Base-by-base conservation (phyloP, 2,329 filamentous ascomycete genomes). In the Fusarium heterosporum region DNA sequence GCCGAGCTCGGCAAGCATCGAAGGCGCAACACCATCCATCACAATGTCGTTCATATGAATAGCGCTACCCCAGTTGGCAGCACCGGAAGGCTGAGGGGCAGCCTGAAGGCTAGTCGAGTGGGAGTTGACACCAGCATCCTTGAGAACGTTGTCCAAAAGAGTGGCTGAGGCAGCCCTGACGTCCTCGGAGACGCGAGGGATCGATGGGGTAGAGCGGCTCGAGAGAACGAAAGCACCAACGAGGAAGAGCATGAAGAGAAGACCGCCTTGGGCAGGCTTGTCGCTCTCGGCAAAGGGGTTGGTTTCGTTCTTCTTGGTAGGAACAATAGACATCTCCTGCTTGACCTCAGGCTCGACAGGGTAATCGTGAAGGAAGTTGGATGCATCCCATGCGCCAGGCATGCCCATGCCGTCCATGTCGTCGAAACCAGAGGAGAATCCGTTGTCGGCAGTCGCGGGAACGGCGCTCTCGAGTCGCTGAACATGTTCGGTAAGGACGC, bases 181-280 rank as follows among this genome's bases (percentile, higher is more conserved):
- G 72, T 95, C 91, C 56, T 95, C 91, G 34, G 93, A 91, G 75
- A 95, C 90, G 56, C 87, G 87, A 49, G 92, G 91, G 71, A 96
- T 89, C 70, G 88, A 87, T 38, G 89, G 87, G 19, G 89, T 84
- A 42, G 89, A 87, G 70, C 89, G 89, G 80, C 94, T 96, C 30
- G 95, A 97, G 64, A 96, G 91, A 72, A 98, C 93, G 76, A 97
- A 97, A 52, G 96, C 96, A 76, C 96, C 96, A 68, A 97, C 94
- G 54, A 99, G 90, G 75, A 99, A 91, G 71, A 97, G 91, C 93
- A 97, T 97, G 79, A 95, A 90, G 78, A 98, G 85, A 73, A 98
- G 81, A 73, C 93, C 88, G 50, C 93, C 92, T 73, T 94, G 92
- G 70, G 93, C 90, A 60, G 87, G 82, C 81, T 90, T 90, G 65